Evolutionary conservation across 495 filamentous ascomycete species (phyloP), one percentile per base, ranked within the genome.

Genomic region (Apiosordaria backusii): DNA sequence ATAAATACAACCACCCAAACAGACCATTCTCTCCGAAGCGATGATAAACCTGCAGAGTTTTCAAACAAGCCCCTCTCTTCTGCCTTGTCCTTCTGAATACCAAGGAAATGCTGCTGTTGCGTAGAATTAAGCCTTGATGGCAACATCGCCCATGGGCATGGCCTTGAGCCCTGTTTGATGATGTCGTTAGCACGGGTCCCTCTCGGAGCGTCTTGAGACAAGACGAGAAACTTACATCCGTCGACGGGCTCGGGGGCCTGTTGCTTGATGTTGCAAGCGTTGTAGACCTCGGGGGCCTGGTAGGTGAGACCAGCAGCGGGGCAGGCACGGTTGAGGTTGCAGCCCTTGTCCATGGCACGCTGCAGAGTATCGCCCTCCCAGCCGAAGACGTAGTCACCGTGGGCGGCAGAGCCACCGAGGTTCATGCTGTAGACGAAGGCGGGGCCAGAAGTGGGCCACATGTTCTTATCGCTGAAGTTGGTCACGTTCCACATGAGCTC

Each of bases 361-460:
- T 92, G 88, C 60, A 93, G 85, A 62, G 82, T 79, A 24, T 80
- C 70, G 29, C 81, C 79, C 74, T 93, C 83, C 91, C 91, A 94
- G 70, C 91, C 91, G 72, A 90, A 90, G 68, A 93, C 75, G 80
- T 92, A 92, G 78, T 92, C 90, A 64, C 88, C 89, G 76, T 92
- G 90, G 57, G 80, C 80, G 27, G 80, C 80, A n/a, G 80, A 70
- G 62, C 80, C 80, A 65, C 78, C 81, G 25, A 83, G 69, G 78
- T 82, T 82, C 80, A 83, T 79, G 61, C 75, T 76, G 70, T 79
- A 81, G 62, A 77, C 71, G 78, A 88, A 88, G 25, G 70, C 70
- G 4, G 86, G 86, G 72, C 87, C 85, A 45, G 79, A 79, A 67
- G 76, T 77, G 68, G 85, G 84, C 85, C 87, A 90, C 65, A 77